These are phyloP conservation scores for Pestalotiopsis sp. DNA, from an alignment of 2,329 filamentous ascomycete species.

Conservation along the genomic window DNA sequence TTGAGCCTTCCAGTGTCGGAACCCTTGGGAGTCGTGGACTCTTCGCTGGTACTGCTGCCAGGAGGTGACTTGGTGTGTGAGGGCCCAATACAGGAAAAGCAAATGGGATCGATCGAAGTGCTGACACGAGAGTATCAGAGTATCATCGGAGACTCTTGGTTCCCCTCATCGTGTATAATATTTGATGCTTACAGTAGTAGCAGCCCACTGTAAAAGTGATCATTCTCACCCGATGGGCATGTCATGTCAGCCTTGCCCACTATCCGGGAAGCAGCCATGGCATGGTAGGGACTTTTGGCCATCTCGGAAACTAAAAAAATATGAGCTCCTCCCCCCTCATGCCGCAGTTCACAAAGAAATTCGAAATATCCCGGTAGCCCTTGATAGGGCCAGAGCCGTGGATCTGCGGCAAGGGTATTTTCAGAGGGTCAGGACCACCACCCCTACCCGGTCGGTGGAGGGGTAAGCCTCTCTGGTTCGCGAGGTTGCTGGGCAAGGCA, in stretches of 20 bases:
- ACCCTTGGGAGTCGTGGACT: too few relatives aligned
- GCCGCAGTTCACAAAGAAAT: neutral
- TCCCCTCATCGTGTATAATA: neutral
- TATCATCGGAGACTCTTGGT: neutral
- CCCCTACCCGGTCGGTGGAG: neutral
- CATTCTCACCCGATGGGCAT: neutral
- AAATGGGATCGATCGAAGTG: too few relatives aligned
- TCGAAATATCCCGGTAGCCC: neutral
- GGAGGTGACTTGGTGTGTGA: too few relatives aligned
- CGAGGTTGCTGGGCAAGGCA: neutral
- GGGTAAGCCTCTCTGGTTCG: neutral
- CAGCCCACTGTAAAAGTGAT: neutral
- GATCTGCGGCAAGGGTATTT: constrained; percentile 5
- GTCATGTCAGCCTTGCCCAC: constrained; percentile 6
- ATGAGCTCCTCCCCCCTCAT: neutral
- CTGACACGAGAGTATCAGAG: too few relatives aligned
- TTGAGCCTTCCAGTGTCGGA: too few relatives aligned
- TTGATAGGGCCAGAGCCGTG: constrained; percentile 4
- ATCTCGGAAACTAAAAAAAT: neutral
- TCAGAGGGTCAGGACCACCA: neutral
- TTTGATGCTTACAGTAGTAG: neutral
- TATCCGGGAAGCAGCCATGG: neutral
- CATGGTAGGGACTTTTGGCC: neutral
- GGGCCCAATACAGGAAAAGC: too few relatives aligned
- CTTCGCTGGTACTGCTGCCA: too few relatives aligned